Base-by-base conservation (phyloP, 345 rosid species). In the Populus tremula region DNA sequence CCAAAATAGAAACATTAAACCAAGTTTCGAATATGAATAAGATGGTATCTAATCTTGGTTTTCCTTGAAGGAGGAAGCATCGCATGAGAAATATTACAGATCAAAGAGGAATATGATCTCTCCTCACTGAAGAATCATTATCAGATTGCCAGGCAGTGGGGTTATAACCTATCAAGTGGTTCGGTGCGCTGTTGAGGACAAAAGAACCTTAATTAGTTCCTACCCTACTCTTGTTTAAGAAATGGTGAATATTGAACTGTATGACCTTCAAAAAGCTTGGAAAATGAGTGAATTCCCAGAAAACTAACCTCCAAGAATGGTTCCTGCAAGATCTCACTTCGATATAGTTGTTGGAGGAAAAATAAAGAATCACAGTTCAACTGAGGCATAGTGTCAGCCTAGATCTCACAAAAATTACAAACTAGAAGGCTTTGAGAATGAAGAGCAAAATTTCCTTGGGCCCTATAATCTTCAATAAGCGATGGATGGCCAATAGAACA, bases 281-380 rank as follows among this genome's bases (percentile, higher is more conserved):
- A 69, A 29, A 69, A 69, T 43, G 54, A 39, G 50, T 20, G 11
- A 71, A 5, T 71, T 29, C 63, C 12, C 41, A 50, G 39, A 50
- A 73, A 74, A 69, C 73, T 45, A 65, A 83, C 81, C 80, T 79
- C 76, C 21, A 23, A 6, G 62, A 78, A 74, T 33, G 78, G 74
- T 41, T 73, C 82, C 21, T 50, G 81, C 13, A 80, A 77, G 41
- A 61, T 25, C 20, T 70, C 79, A 6, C 67, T 62, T 17, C 67
- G 79, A 72, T 79, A 69, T 38, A 36, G 39, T 14, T 72, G 69
- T 20, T 66, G 66, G 8, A 70, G 25, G 6, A 18, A 49, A 74
- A 70, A 47, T 3, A 71, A 59, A 61, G 78, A 76, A 29, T 79
- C 81, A 12, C 71, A 49, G 59, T 43, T 54, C 69, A 79, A 31